Conservation (phyloP, 768 basidiomycete species). For the Boletus rubroflammeus region DNA sequence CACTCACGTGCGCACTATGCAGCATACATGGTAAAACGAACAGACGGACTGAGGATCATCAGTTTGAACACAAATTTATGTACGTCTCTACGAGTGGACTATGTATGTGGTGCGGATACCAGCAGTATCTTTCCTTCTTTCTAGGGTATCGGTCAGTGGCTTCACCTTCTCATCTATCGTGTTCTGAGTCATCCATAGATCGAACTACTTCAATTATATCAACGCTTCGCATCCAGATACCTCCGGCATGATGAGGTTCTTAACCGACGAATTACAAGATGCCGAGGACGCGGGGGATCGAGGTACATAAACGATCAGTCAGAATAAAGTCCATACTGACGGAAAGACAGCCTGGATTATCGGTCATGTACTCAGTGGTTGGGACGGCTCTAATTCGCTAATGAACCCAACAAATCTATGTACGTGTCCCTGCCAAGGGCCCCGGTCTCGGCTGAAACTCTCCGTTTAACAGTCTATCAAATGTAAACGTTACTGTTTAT, state of each 20-base stretch:
- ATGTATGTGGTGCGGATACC: not conserved
- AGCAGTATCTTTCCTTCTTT: not conserved
- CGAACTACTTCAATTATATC: constrained; percentile 76
- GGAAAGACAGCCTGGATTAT: constrained; percentile 43
- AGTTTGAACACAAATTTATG: constrained; percentile 77
- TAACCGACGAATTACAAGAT: constrained; percentile 74
- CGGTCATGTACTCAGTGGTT: constrained; percentile 57
- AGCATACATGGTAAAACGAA: constrained; percentile 65
- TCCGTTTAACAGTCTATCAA: constrained; percentile 39
- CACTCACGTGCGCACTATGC: constrained; percentile 67
- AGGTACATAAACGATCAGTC: constrained; percentile 37
- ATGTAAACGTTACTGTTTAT: constrained; percentile 32
- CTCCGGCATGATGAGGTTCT: constrained; percentile 73
- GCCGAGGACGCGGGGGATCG: constrained; percentile 75
- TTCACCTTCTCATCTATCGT: not conserved
- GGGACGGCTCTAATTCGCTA: constrained; percentile 70
- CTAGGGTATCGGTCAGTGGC: constrained; percentile 32
- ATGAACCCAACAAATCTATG: constrained; percentile 67
- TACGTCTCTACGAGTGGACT: constrained; percentile 32
- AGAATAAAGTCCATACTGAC: constrained; percentile 8
- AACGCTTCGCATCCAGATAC: constrained; percentile 65
- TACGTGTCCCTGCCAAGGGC: constrained; percentile 32
- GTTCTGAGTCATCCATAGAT: constrained; percentile 32
- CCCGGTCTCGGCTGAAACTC: constrained; percentile 1
- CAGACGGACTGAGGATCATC: constrained; percentile 66